phyloP scores from a whole-genome alignment of 225 moss, liverwort and hornwort species.

The Takakia lepidozioides region DNA sequence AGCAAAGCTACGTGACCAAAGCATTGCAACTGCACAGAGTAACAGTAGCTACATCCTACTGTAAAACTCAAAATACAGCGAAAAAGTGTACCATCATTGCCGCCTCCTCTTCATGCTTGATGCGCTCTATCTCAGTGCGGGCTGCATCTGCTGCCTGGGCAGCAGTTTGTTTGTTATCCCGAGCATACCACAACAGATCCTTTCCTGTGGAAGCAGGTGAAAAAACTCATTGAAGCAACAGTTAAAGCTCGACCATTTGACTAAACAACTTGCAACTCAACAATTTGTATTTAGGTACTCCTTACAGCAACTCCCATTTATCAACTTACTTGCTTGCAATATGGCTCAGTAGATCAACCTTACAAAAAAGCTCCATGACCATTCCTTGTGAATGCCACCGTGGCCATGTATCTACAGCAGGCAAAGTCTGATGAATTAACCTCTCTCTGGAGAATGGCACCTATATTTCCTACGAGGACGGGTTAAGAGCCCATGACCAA shows the following conservation, averaged over 20 bases:
- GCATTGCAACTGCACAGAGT: too few relatives aligned
- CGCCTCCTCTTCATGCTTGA: constrained; percentile 83
- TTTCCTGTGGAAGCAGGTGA: constrained; percentile 50
- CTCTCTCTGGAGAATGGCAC: neutral
- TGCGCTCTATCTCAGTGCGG: constrained; percentile 67
- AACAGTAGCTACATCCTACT: too few relatives aligned
- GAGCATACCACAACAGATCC: constrained; percentile 92
- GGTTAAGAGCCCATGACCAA: neutral
- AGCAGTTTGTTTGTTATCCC: constrained; percentile 43
- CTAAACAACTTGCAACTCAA: too few relatives aligned
- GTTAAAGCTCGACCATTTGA: too few relatives aligned
- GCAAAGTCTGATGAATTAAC: too few relatives aligned
- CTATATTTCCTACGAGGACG: neutral
- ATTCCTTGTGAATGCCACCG: too few relatives aligned
- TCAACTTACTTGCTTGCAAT: neutral
- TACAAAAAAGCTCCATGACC: too few relatives aligned
- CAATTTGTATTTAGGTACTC: neutral
- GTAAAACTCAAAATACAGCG: neutral
- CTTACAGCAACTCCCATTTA: constrained; percentile 1
- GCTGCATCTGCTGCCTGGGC: constrained; percentile 48
- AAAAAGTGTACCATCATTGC: constrained; percentile 45
- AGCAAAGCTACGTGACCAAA: too few relatives aligned
- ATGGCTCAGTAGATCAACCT: neutral
- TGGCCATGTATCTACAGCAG: too few relatives aligned
- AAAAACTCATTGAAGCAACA: neutral